Conservation (phyloP, 2,329 filamentous ascomycete genomes). For the Aspergillus fumigatus region DNA sequence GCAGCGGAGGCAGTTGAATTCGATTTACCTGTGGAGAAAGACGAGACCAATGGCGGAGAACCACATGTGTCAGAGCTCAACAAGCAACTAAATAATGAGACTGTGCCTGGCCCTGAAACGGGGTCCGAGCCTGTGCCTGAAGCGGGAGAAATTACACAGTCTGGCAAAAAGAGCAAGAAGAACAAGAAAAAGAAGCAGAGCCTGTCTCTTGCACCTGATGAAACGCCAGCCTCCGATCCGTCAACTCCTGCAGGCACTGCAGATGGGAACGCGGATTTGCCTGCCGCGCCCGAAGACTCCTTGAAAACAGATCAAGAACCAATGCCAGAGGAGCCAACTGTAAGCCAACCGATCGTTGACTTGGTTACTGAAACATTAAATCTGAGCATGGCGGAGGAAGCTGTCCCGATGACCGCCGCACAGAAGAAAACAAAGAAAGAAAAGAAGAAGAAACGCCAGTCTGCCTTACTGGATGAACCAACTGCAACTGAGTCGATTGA, state of each 20-base stretch:
- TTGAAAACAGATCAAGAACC: neutral
- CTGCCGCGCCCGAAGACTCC: slow-evolving; percentile 3
- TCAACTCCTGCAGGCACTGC: neutral
- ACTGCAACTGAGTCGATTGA: neutral
- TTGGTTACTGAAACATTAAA: slow-evolving; percentile 1
- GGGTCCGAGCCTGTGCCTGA: slow-evolving; percentile 10
- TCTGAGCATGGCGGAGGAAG: slow-evolving; percentile 1
- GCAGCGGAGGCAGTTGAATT: slow-evolving; percentile 2
- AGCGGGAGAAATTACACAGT: slow-evolving; percentile 7
- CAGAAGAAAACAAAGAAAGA: slow-evolving; percentile 25
- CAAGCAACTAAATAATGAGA: neutral
- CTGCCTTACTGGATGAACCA: slow-evolving; percentile 5
- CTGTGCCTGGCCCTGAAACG: slow-evolving; percentile 5
- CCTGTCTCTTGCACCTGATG: slow-evolving; percentile 1
- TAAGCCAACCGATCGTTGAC: slow-evolving; percentile 2
- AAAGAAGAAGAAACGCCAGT: slow-evolving; percentile 18
- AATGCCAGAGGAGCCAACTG: slow-evolving; percentile 5
- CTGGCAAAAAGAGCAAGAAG: slow-evolving; percentile 17
- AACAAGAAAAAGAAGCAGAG: slow-evolving; percentile 16
- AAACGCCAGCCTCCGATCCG: slow-evolving; percentile 3
- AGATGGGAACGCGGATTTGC: neutral
- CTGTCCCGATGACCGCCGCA: slow-evolving; percentile 15
- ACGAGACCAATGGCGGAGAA: slow-evolving; percentile 17
- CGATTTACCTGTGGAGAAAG: slow-evolving; percentile 13
- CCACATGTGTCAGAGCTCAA: slow-evolving; percentile 15